Base-by-base conservation (phyloP, 176 grass and related monocot genomes). In the Hyparrhenia diplandra region DNA sequence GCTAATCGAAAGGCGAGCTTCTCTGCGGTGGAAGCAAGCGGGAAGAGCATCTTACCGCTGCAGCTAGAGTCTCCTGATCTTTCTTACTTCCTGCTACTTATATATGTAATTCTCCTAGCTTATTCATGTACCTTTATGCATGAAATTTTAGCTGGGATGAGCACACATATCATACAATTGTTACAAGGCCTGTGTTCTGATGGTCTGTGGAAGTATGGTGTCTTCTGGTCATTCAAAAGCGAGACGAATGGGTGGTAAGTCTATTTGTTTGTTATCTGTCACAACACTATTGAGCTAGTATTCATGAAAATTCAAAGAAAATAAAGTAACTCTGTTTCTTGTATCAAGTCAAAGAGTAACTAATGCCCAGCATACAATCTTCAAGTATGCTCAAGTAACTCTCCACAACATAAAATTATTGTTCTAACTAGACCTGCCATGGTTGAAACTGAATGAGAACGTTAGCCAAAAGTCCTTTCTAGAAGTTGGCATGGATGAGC, bases 21-120 rank as follows among this genome's bases (percentile, higher is more conserved):
- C 85, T 88, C 46, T 92, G 58, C 69, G 88, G 58, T 88, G 88
- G 80, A 85, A 96, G 75, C 90, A 96, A 88, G 85, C 88, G 18
- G 85, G 88, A 10, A 85, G 90, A 59, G 93, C 75, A n/a, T 96
- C 90, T 62, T 96, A 96, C 75, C 71, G 83, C 57, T 87, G 90
- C 35, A 92, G 93, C 51, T 96, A 90, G 84, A 20, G 17, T 73
- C 67, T 69, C 39, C 36, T 41, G 64, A 35, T 49, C 77, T 30
- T 78, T 78, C 41, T 63, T 51, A 81, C 63, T 75, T 24, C 46
- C 78, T 60, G 16, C 55, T 75, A 30, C 60, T 13, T 13, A 64
- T n/a, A 46, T 71, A 30, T 59, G 12, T 7, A 74, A 17, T 71
- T 76, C 73, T 64, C 14, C 60, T 81, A 64, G 6, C 29, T 12